Evolutionary conservation across 2,329 filamentous ascomycete species (phyloP), one percentile per base, ranked within the genome.

Genomic region (Ascochyta lentis): DNA sequence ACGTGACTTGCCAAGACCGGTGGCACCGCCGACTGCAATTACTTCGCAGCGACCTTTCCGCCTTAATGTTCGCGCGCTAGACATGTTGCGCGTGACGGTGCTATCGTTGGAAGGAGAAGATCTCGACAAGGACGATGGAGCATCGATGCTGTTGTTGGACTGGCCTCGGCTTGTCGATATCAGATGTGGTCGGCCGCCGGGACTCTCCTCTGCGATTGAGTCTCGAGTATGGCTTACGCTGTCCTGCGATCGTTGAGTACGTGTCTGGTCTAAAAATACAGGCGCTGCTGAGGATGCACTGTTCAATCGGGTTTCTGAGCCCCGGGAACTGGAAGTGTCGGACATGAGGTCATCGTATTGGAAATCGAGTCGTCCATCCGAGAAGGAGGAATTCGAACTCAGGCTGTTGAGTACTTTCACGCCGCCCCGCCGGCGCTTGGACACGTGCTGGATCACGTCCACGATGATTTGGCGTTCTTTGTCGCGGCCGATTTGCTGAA

Each of bases 401-500:
- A 84, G 63, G 56, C 81, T 78, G 52, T 81, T 77, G 34, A 83
- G 61, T 9, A 78, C 76, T 61, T 78, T 80, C 8, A 72, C 55
- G 10, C 53, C 59, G 15, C 58, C 56, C 7, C 77, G 76, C 45
- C 93, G 89, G 31, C 83, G 87, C 68, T 82, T 86, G 19, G 90
- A 85, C 44, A 92, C 89, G 42, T 86, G 88, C 60, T 96, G 88
- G 45, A 97, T 91, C 33, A 95, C 64, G 22, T 70, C 67, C 35
- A 92, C 77, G 8, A 97, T 84, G 34, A 84, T 84, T 42, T 87
- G 81, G 38, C 86, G 86, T 71, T 96, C 91, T 58, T 85, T 81
- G 27, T 88, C 82, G 33, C 93, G 86, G 3, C 94, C 94, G 61
- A 96, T 90, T 82, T 96, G 92, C 54, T 83, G 82, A 0, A 86